Conservation (phyloP, 257 asterid species). For the Solanum appendiculatum region DNA sequence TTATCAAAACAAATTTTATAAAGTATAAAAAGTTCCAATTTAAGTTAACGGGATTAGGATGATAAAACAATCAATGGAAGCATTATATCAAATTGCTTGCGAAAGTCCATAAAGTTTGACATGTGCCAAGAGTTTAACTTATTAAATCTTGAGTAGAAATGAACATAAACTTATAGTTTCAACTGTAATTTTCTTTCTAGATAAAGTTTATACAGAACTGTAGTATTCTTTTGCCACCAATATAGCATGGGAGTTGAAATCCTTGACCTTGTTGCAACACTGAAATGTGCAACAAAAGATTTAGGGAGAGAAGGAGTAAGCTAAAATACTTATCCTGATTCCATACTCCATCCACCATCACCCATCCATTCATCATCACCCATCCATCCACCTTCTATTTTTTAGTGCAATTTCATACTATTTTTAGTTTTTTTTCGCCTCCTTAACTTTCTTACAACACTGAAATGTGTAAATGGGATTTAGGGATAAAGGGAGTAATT, state of each 20-base stretch:
- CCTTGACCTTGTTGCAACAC: background rate
- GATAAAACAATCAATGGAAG: background rate
- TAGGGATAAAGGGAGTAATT: background rate
- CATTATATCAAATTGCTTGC: background rate
- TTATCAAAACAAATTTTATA: background rate
- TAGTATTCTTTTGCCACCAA: background rate
- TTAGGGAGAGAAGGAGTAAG: background rate
- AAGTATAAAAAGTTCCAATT: background rate
- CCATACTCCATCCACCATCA: background rate
- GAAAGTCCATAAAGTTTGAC: background rate
- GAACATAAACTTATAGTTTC: background rate
- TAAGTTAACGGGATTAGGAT: background rate
- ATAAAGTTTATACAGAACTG: background rate
- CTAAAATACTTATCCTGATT: background rate
- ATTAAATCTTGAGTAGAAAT: background rate
- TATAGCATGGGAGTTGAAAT: background rate
- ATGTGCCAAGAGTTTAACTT: background rate
- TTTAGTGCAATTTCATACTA: background rate
- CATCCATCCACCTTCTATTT: background rate
- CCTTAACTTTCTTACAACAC: background rate
- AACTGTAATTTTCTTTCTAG: background rate
- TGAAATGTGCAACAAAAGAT: background rate
- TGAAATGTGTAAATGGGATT: background rate
- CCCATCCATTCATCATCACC: background rate
- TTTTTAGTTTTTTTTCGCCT: background rate